Evolutionary conservation across 2,329 filamentous ascomycete species (phyloP).

Genomic region (Talaromyces sp.): DNA sequence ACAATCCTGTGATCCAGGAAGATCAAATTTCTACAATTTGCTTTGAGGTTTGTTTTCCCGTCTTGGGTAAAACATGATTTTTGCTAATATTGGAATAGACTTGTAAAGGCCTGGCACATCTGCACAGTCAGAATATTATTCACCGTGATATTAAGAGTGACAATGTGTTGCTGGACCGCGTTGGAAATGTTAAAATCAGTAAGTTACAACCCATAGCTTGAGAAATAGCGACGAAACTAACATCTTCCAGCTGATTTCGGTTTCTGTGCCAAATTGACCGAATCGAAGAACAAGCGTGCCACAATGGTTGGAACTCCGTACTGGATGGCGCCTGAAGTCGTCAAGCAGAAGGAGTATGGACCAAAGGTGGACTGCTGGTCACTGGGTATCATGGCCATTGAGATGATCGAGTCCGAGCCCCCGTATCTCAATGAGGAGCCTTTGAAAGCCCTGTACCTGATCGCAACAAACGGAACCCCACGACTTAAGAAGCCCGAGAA

Average conservation of each 20-base stretch:
- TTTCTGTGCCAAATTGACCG: constrained; percentile 97
- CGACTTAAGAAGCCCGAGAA: constrained; percentile 98
- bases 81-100: constrained; percentile 56
- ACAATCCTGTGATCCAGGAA: constrained; percentile 89
- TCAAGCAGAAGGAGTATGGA: constrained; percentile 98
- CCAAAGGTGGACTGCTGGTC: constrained; percentile 99
- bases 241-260: constrained; percentile 77
- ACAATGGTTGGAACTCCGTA: constrained; percentile 99
- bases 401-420: constrained; percentile 99
- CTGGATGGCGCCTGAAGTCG: constrained; percentile 99
- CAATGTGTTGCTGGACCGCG: constrained; percentile 90
- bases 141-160: constrained; percentile 99
- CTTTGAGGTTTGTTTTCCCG: constrained; percentile 65
- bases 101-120: constrained; percentile 87
- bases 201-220: constrained; percentile 39
- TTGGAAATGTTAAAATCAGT: constrained; percentile 98
- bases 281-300: constrained; percentile 92
- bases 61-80: not conserved
- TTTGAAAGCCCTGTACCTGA: constrained; percentile 92
- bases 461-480: constrained; percentile 95
- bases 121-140: constrained; percentile 95
- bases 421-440: constrained; percentile 98
- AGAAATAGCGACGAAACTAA: not conserved
- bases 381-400: constrained; percentile 97
- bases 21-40: constrained; percentile 98